Base-by-base conservation (phyloP, 2,329 filamentous ascomycete genomes). In the Botrytis sinoallii region DNA sequence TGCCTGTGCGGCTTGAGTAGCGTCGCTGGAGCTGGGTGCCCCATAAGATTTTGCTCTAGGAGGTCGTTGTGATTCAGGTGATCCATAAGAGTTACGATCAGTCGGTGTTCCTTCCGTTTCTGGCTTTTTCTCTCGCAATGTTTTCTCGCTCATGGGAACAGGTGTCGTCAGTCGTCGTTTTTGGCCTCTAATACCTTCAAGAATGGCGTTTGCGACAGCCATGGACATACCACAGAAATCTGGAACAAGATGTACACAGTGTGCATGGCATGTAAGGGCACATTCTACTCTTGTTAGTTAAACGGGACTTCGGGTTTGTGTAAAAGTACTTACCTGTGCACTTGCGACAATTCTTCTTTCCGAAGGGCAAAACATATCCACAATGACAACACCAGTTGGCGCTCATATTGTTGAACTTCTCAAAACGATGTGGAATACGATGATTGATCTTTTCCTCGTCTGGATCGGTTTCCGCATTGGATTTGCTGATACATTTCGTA, bases 381-480 rank as follows among this genome's bases (percentile, higher is more conserved):
- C 96, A 99, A 83, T 99, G 96, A 81, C 96, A 99, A 84, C 96
- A 99, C 96, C 96, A 99, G 82, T 98, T 99, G 78, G 96, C 96
- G 25, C 95, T 96, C 84, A 99, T 93, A 81, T 99, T 99, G 77
- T 94, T 94, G 82, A 97, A 99, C n/a, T 92, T 90, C 80, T 95
- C 91, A 86, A 98, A 99, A 71, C 96, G 92, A 88, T 99, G 96
- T 14, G 96, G 96, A 81, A 99, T 99, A 77, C 96, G 93, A 82
- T 99, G 96, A 82, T 99, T 99, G 89, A 99, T 97, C 87, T 98
- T 99, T 84, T 98, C 96, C 84, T 99, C 96, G 83, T 99, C 96
- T 35, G 96, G 95, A 82, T 99, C 96, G 9, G 94, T 97, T 83
- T 99, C 96, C 76, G 96, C 95, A 82, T 99, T 99, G 76, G 95